phyloP scores from a whole-genome alignment of 2,329 filamentous ascomycete genomes.

The Sphaerulina vaccinii region DNA sequence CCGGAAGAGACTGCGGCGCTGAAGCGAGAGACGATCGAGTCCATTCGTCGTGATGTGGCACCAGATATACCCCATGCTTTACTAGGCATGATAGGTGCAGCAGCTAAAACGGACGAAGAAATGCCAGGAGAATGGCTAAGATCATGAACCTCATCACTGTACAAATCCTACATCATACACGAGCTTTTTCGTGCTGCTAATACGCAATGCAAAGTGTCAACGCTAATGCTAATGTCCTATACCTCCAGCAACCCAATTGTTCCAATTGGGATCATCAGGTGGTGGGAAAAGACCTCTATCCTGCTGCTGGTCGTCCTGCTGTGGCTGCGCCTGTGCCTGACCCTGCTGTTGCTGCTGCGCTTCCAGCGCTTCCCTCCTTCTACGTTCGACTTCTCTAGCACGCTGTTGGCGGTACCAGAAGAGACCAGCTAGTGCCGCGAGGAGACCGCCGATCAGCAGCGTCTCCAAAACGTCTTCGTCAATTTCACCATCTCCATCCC shows the following conservation, averaged over 20 bases:
- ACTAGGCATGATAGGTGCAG: too few relatives aligned
- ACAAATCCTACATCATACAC: neutral
- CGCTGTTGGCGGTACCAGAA: constrained; percentile 77
- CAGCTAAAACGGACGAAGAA: too few relatives aligned
- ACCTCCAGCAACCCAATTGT: constrained; percentile 66
- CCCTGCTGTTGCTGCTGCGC: constrained; percentile 27
- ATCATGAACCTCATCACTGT: constrained; percentile 4
- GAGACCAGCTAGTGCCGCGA: constrained; percentile 70
- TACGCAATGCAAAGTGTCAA: neutral
- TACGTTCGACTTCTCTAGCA: constrained; percentile 51
- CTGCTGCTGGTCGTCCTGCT: constrained; percentile 37
- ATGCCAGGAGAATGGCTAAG: too few relatives aligned
- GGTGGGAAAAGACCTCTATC: constrained; percentile 62
- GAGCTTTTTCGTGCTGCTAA: neutral
- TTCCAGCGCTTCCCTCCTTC: constrained; percentile 45
- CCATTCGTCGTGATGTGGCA: too few relatives aligned
- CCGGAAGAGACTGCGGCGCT: too few relatives aligned
- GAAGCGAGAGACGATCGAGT: too few relatives aligned
- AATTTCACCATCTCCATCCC: constrained; percentile 60
- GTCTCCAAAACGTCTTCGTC: constrained; percentile 80
- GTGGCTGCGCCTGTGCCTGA: constrained; percentile 39
- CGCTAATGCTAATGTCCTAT: constrained; percentile 54
- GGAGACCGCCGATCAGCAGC: constrained; percentile 75
- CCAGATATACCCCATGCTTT: too few relatives aligned
- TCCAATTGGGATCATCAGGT: constrained; percentile 65